Evolutionary conservation across 2,329 filamentous ascomycete genomes (phyloP).

Genomic region (Chaetoscypha palmicola): DNA sequence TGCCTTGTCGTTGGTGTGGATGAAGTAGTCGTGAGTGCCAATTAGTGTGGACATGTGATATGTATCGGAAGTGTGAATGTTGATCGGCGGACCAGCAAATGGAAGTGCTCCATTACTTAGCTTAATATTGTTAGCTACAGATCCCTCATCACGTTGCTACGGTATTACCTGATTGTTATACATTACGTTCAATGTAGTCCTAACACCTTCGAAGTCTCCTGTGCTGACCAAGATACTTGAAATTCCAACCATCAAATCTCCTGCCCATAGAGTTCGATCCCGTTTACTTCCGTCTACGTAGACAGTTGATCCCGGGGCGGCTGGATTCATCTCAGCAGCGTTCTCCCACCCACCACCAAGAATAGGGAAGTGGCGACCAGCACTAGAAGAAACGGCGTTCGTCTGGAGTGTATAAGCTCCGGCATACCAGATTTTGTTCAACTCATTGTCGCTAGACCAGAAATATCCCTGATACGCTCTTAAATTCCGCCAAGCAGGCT

Average conservation of each 20-base stretch:
- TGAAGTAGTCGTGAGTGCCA: slow-evolving; percentile 50
- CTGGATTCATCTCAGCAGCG: slow-evolving; percentile 36
- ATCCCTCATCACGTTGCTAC: not conserved
- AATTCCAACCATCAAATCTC: slow-evolving; percentile 52
- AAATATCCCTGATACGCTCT: slow-evolving; percentile 49
- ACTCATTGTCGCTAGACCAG: slow-evolving; percentile 39
- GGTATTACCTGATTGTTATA: slow-evolving; percentile 31
- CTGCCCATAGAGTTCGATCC: slow-evolving; percentile 53
- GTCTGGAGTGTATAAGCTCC: slow-evolving; percentile 39
- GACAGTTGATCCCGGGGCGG: slow-evolving; percentile 23
- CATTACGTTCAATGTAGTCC: slow-evolving; percentile 42
- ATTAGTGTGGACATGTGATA: slow-evolving; percentile 55
- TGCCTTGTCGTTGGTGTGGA: slow-evolving; percentile 45
- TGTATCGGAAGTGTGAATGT: slow-evolving; percentile 37
- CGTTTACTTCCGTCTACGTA: slow-evolving; percentile 50
- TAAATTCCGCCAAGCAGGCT: slow-evolving; percentile 36
- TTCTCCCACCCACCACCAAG: slow-evolving; percentile 32
- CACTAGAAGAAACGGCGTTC: slow-evolving; percentile 26
- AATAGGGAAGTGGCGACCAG: slow-evolving; percentile 28
- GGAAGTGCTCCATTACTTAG: slow-evolving; percentile 38
- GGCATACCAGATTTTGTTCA: slow-evolving; percentile 48
- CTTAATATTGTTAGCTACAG: slow-evolving; percentile 9
- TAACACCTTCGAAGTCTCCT: slow-evolving; percentile 43
- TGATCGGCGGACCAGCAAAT: slow-evolving; percentile 42
- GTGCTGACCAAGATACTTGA: slow-evolving; percentile 49